A percentile compares a stretch with the other conserved stretches of the same genome.
phyloP scores from a whole-genome alignment of 805 yeast genomes.

The Kodamaea kaohsiungensis region DNA sequence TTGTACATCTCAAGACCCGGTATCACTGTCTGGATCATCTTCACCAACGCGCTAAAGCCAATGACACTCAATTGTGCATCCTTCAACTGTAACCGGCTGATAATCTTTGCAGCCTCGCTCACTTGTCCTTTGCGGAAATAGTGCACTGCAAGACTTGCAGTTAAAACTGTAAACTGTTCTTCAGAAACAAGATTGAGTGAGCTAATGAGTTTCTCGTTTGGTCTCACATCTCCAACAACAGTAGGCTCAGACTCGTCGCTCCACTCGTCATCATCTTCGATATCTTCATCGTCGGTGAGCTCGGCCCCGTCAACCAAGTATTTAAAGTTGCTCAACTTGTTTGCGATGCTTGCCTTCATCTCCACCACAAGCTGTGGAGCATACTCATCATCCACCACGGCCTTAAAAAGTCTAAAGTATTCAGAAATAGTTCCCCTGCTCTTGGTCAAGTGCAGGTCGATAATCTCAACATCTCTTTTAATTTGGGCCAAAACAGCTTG shows the following conservation, averaged over 20 bases:
- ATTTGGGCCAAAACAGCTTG: conserved; percentile 13
- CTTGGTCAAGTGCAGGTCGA: conserved; percentile 15
- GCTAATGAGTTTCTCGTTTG: conserved; percentile 15
- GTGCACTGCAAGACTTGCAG: conserved; percentile 25
- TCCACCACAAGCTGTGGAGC: conserved; percentile 18
- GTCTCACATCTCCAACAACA: background rate
- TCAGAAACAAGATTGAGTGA: conserved; percentile 34
- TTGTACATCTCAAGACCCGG: conserved; percentile 18
- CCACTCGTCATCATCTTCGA: conserved; percentile 11
- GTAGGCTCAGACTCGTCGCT: conserved; percentile 13
- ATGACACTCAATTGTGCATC: conserved; percentile 26
- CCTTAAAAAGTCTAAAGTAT: conserved; percentile 19
- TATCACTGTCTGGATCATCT: conserved; percentile 19
- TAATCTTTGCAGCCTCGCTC: conserved; percentile 21
- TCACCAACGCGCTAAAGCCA: conserved; percentile 34
- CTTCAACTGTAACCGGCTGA: conserved; percentile 24
- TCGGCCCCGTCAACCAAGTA: conserved; percentile 28
- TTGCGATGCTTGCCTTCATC: conserved; percentile 13
- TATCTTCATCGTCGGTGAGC: conserved; percentile 29
- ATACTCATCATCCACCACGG: conserved; percentile 16
- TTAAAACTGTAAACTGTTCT: conserved; percentile 36
- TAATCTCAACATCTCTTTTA: conserved; percentile 15
- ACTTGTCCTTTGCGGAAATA: conserved; percentile 21
- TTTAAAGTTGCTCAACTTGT: conserved; percentile 22
- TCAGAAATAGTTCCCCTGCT: conserved; percentile 7